A percentile compares a stretch with the other conserved stretches of the same genome.
Evolutionary conservation across 2,329 filamentous ascomycete species (phyloP).

Genomic region (Akanthomyces dipterigenus): DNA sequence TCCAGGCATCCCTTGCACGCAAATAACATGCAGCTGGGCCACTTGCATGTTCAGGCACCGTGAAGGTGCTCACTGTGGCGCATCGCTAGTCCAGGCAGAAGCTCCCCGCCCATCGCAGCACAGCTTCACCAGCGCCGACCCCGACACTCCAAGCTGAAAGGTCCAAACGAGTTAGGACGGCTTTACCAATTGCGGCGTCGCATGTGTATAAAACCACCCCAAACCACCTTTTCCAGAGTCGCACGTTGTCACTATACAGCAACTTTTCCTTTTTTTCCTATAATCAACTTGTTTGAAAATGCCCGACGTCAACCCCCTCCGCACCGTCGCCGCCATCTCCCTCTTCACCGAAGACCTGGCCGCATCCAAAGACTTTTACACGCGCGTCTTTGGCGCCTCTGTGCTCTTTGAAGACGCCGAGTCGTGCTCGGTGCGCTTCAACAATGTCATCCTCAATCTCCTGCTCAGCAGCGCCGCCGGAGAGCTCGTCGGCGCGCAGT

Average conservation of each 20-base stretch:
- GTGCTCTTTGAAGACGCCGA: conserved; percentile 13
- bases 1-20: background rate
- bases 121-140: background rate
- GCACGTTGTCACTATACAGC: background rate
- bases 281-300: background rate
- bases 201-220: background rate
- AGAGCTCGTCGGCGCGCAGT: conserved; percentile 6
- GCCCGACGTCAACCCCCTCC: background rate
- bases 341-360: conserved; percentile 12
- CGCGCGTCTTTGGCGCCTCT: conserved; percentile 12
- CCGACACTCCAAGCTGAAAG: background rate
- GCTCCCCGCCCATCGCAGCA: background rate
- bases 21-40: background rate
- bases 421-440: conserved; percentile 14
- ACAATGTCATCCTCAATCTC: conserved; percentile 12
- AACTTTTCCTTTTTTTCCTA: background rate
- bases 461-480: background rate
- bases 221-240: background rate
- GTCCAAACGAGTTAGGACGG: background rate
- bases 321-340: conserved; percentile 13
- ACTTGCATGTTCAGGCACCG: background rate
- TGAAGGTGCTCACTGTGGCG: background rate
- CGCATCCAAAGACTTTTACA: conserved; percentile 2
- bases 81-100: background rate
- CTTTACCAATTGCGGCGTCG: background rate